Percentiles rank a stretch among this genome's conserved stretches.
These are phyloP conservation scores for Phytopythium boreale DNA, from an alignment of 352 stramenopile species.

Conservation along the genomic window DNA sequence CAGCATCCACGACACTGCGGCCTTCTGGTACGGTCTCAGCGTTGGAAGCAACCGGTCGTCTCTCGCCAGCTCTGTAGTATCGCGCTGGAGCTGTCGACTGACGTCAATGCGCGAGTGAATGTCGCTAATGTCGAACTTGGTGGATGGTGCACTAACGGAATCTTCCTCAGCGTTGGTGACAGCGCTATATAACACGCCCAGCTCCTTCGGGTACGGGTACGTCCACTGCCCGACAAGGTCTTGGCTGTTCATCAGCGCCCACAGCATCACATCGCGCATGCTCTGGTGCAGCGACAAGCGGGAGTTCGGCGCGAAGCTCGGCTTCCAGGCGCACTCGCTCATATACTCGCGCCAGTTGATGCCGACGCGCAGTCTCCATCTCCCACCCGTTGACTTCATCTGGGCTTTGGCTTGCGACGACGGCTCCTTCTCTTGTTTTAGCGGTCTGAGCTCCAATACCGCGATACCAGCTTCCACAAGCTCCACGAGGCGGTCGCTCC, in stretches of 20 bases:
- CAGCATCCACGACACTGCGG: constrained; percentile 91
- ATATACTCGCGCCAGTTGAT: neutral
- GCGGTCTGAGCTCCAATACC: neutral
- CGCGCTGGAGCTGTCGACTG: constrained; percentile 17
- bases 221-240: neutral
- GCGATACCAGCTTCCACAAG: neutral
- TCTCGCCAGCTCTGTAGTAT: constrained; percentile 11
- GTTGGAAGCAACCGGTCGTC: constrained; percentile 38
- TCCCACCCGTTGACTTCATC: neutral
- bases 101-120: constrained; percentile 35
- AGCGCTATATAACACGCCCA: constrained; percentile 21
- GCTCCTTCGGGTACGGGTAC: constrained; percentile 28
- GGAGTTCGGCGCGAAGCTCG: neutral
- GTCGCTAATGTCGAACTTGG: constrained; percentile 33
- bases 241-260: constrained; percentile 18
- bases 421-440: neutral
- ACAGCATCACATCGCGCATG: constrained; percentile 34
- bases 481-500: neutral
- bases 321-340: too few relatives aligned
- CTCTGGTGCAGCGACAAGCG: neutral
- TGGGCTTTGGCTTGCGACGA: neutral
- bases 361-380: neutral
- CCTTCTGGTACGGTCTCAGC: constrained; percentile 94
- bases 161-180: neutral
- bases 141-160: neutral